Percentiles rank a stretch among this genome's conserved stretches.
Conservation (phyloP, 148 eudicot species). For the Vaccinium myrtillus region DNA sequence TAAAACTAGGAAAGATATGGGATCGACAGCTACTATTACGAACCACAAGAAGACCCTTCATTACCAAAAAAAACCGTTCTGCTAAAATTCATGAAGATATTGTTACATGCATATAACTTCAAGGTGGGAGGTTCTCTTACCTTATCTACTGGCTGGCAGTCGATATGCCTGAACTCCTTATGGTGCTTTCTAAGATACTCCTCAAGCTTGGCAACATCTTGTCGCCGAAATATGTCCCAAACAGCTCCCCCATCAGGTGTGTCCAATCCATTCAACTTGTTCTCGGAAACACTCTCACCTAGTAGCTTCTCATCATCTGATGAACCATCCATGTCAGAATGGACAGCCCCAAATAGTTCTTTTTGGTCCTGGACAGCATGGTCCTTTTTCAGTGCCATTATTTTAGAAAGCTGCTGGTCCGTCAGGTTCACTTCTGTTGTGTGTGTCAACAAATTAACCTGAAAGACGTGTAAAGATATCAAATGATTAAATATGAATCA, state of each 20-base stretch:
- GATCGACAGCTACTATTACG: not conserved
- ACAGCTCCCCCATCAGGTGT: constrained; percentile 52
- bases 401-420: constrained; percentile 8
- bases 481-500: not conserved
- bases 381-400: constrained; percentile 27
- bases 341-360: constrained; percentile 26
- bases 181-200: constrained; percentile 59
- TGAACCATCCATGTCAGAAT: not conserved
- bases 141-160: constrained; percentile 43
- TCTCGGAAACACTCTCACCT: constrained; percentile 2
- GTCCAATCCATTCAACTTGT: constrained; percentile 18
- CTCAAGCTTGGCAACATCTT: constrained; percentile 65
- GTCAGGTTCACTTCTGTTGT: constrained; percentile 41
- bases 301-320: not conserved
- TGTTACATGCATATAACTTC: not conserved
- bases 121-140: constrained; percentile 19
- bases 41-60: not conserved
- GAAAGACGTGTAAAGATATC: constrained; percentile 2
- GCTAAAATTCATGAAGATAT: not conserved
- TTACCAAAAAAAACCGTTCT: not conserved
- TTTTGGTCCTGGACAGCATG: constrained; percentile 41
- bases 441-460: constrained; percentile 75
- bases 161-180: constrained; percentile 61
- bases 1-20: not conserved
- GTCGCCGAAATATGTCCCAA: constrained; percentile 75